Evolutionary conservation across 2,329 filamentous ascomycete genomes (phyloP), one percentile per base, ranked within the genome.

Genomic region (Myriangium duriaei): DNA sequence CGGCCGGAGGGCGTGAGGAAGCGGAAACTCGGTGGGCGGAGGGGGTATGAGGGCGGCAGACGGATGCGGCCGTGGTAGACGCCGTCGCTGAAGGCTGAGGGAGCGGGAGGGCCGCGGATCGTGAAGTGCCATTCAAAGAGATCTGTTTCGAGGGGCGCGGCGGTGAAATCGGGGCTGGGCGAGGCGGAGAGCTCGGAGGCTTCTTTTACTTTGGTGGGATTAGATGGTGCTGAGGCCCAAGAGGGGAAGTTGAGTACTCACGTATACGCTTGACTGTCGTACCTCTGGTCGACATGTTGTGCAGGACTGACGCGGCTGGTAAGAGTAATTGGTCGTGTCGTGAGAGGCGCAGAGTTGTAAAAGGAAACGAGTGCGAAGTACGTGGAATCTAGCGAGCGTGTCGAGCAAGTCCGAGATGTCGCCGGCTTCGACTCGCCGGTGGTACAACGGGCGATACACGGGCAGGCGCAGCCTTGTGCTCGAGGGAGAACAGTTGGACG

Each of bases 121-220:
- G 91, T 98, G 63, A 96, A 98, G 66, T 98, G 91, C 91, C 91
- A 98, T 62, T 96, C 87, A 63, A 94, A 94, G 38, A 98, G 77
- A 61, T 96, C 86, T 19, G 75, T 69, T 55, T 96, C 88, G 45
- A 88, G 74, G 0, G 91, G 91, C 3, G 78, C 69, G 29, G 88
- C 91, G 49, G 80, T 75, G 62, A 88, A 92, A 64, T 94, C 85
- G 38, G 82, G 68, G 2, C 84, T 91, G 4, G 88, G 85, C 26
- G 81, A 72, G 42, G 68, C 70, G 43, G 83, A 77, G 40, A 98
- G 74, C 58, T 96, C 91, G 42, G 81, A 72, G 41, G 88, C 87
- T 75, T 96, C 91, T 61, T 84, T 85, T 54, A 95, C 79, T 84
- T 48, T 30, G 57, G 51, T 30, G 13, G 39, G 30, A 39, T 40